Conservation (phyloP, 306 rosid species). For the Trifolium dubium region DNA sequence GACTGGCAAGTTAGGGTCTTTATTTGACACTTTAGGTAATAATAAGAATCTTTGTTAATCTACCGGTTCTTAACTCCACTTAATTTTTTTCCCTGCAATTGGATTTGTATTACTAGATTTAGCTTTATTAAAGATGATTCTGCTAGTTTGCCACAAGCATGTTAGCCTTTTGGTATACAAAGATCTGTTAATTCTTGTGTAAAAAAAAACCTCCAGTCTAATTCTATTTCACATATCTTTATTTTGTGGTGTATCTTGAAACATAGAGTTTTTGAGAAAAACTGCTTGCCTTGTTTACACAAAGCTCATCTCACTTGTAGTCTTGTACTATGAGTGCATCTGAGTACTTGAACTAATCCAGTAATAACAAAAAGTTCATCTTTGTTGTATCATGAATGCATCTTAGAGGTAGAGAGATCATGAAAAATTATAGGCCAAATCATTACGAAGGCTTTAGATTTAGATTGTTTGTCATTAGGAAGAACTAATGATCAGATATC, state of each 20-base stretch:
- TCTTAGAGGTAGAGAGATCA: background rate
- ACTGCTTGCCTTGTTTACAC: no score
- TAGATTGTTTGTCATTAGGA: background rate
- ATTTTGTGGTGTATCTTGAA: no score
- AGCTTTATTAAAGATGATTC: slow-evolving; percentile 9
- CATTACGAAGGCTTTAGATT: background rate
- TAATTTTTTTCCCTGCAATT: background rate
- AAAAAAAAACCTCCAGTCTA: background rate
- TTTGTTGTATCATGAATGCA: background rate
- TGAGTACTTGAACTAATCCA: no score
- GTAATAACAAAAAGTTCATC: background rate
- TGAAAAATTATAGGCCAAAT: background rate
- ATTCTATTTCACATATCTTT: background rate
- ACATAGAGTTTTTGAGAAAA: no score
- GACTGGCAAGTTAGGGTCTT: slow-evolving; percentile 65
- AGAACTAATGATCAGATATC: background rate
- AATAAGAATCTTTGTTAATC: slow-evolving; percentile 18
- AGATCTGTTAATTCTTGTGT: slow-evolving; percentile 14
- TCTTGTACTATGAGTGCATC: no score
- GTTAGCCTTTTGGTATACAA: slow-evolving; percentile 5
- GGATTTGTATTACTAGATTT: slow-evolving; percentile 25
- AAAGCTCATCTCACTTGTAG: no score
- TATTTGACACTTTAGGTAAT: slow-evolving; percentile 72
- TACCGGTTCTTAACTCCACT: slow-evolving; percentile 30
- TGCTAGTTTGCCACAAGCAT: slow-evolving; percentile 9